These are phyloP conservation scores for Maudiozyma saulgeensis DNA, from an alignment of 805 yeast genomes.

Conservation along the genomic window DNA sequence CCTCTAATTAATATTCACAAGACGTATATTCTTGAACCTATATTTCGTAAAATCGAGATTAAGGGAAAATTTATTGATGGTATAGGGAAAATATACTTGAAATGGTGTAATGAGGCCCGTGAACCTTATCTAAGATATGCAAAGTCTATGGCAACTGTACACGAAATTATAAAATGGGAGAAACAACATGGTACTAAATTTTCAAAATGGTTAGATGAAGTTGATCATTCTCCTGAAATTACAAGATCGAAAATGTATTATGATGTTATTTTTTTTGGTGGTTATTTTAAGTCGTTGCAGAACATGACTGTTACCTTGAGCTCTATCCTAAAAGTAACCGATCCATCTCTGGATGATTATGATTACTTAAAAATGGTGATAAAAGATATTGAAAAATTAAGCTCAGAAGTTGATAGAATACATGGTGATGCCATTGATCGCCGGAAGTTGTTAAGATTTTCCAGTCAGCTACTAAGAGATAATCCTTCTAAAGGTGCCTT, in stretches of 20 bases:
- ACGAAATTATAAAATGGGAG: conserved; percentile 44
- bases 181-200: conserved; percentile 36
- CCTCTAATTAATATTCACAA: conserved; percentile 50
- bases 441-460: conserved; percentile 44
- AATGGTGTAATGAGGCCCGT: conserved; percentile 55
- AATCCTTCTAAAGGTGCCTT: conserved; percentile 16
- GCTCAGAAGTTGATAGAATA: conserved; percentile 49
- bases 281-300: conserved; percentile 46
- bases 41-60: conserved; percentile 44
- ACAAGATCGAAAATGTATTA: conserved; percentile 36
- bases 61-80: conserved; percentile 61
- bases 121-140: conserved; percentile 51
- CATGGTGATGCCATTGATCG: conserved; percentile 53
- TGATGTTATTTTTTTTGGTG: conserved; percentile 47
- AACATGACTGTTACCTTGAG: conserved; percentile 52
- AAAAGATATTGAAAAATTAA: conserved; percentile 44
- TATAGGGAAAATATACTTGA: conserved; percentile 51
- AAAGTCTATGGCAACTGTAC: conserved; percentile 48
- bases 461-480: conserved; percentile 27
- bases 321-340: conserved; percentile 46
- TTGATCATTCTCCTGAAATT: conserved; percentile 41
- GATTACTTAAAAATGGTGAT: conserved; percentile 43
- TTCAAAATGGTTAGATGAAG: conserved; percentile 46
- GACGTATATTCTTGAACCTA: conserved; percentile 44
- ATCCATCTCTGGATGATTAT: conserved; percentile 42